A percentile compares a stretch with the other conserved stretches of the same genome.
phyloP scores from a whole-genome alignment of 2,329 filamentous ascomycete species.

The Fusarium buxicola region DNA sequence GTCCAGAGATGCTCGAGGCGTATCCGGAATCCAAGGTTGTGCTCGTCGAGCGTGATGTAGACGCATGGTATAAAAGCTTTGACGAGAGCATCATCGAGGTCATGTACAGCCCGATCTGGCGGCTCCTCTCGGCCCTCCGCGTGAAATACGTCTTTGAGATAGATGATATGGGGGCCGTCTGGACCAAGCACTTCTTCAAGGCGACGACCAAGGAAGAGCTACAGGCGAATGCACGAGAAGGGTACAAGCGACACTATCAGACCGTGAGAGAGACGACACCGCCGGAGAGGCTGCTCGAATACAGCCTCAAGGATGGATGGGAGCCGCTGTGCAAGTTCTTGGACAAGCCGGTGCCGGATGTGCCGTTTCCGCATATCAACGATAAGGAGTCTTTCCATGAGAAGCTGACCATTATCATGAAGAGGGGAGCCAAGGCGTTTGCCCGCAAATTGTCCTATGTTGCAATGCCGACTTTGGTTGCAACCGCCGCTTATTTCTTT shows the following conservation, averaged over 20 bases:
- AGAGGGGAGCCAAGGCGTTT: slow-evolving; percentile 8
- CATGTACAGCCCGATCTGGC: slow-evolving; percentile 11
- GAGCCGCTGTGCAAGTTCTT: slow-evolving; percentile 28
- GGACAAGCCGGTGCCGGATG: slow-evolving; percentile 9
- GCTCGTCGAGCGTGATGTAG: slow-evolving; percentile 26
- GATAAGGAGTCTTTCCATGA: slow-evolving; percentile 19
- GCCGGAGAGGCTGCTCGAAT: slow-evolving; percentile 20
- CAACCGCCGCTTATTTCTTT: slow-evolving; percentile 4
- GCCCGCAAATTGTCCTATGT: slow-evolving; percentile 6
- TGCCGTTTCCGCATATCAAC: slow-evolving; percentile 16
- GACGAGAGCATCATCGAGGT: slow-evolving; percentile 18
- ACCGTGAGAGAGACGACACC: slow-evolving; percentile 3
- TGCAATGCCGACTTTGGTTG: slow-evolving; percentile 5
- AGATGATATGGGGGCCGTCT: neutral
- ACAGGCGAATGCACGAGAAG: neutral
- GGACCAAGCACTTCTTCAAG: slow-evolving; percentile 9
- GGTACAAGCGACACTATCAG: slow-evolving; percentile 17
- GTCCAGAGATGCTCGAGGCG: slow-evolving; percentile 24
- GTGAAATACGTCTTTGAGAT: neutral
- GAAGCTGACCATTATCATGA: slow-evolving; percentile 20
- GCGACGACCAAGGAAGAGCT: neutral
- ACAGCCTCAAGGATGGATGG: slow-evolving; percentile 22
- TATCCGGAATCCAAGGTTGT: slow-evolving; percentile 36
- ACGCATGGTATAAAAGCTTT: slow-evolving; percentile 32
- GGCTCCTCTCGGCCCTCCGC: slow-evolving; percentile 2